A percentile compares a stretch with the other conserved stretches of the same genome.
phyloP scores from a whole-genome alignment of 2,329 filamentous ascomycete genomes.

The Phaeosphaeriaceae sp. region DNA sequence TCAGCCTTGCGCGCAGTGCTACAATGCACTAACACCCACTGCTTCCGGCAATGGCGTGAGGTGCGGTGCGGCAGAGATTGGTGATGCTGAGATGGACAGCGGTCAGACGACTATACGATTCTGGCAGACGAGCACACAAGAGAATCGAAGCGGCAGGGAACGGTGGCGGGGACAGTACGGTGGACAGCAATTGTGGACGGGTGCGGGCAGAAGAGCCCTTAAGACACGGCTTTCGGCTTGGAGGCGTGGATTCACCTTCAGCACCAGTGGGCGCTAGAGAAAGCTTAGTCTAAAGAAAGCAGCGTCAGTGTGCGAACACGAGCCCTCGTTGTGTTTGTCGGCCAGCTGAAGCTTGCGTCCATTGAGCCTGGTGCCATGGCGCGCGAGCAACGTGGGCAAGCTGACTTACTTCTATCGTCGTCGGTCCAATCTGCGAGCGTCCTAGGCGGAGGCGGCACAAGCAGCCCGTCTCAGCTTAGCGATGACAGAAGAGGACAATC shows the following conservation, averaged over 20 bases:
- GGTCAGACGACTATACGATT: conserved; percentile 21
- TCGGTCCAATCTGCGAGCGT: not conserved
- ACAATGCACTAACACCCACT: conserved; percentile 25
- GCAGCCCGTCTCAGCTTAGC: conserved; percentile 2
- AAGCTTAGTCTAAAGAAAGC: conserved; percentile 33
- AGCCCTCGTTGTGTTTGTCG: conserved; percentile 16
- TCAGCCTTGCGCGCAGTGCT: conserved; percentile 27
- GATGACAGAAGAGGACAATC: not conserved
- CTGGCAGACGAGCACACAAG: not conserved
- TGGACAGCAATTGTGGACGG: not conserved
- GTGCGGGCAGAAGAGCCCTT: conserved; percentile 19
- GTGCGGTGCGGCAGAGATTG: conserved; percentile 15
- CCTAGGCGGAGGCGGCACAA: not conserved
- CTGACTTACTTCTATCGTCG: conserved; percentile 4
- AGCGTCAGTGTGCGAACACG: conserved; percentile 31
- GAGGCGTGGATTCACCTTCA: conserved; percentile 8
- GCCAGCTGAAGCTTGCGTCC: conserved; percentile 29
- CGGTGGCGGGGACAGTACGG: not conserved
- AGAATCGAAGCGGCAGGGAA: not conserved
- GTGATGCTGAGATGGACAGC: conserved; percentile 23
- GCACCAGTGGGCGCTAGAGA: conserved; percentile 27
- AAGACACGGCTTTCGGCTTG: conserved; percentile 11
- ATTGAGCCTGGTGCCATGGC: conserved; percentile 26
- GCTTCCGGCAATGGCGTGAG: conserved; percentile 39
- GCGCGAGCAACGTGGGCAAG: conserved; percentile 24